Base-by-base conservation (phyloP, 2,329 filamentous ascomycete genomes). In the Botrytis tulipae region DNA sequence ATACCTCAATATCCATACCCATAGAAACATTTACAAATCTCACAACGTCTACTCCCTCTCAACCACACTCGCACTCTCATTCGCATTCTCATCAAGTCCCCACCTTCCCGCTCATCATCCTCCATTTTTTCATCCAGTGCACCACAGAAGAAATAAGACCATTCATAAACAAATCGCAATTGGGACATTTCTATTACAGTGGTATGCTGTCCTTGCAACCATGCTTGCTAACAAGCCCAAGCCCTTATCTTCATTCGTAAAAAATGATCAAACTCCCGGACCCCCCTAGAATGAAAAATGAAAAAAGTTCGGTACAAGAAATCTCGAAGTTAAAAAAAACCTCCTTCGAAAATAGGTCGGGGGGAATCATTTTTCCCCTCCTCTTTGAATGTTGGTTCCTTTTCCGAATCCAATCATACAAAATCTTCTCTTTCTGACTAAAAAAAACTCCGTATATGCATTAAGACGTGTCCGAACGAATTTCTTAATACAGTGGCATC, bases 371-470 rank as follows among this genome's bases (percentile, higher is more conserved):
- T 66, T 65, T 67, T 32, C 29, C 22, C 44, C 37, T 66, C 48
- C 22, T 65, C 25, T 66, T 37, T 48, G 42, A 44, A 71, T 75
- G 63, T 67, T 75, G 69, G 73, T 70, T 72, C 75, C 74, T 67
- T 75, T 65, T 74, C 74, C 74, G 44, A 75, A 72, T 71, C 75
- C 74, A 71, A 70, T 62, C 60, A 51, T 70, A 61, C 75, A 73
- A 74, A 73, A 61, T 73, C 70, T 46, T 46, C 54, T 74, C 72
- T 74, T 71, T 75, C 69, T 77, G 76, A 78, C 69, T 42, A 42
- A 69, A 76, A 67, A 79, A 80, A 69, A 69, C 77, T 78, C 79
- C 78, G 75, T 79, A 78, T 78, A 80, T 81, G 79, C 79, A 76
- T 81, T 70, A 77, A 77, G 78, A 76, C 71, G 76, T 79, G 76